phyloP scores from a whole-genome alignment of 306 rosid genomes.

The Notholithocarpus densiflorus region DNA sequence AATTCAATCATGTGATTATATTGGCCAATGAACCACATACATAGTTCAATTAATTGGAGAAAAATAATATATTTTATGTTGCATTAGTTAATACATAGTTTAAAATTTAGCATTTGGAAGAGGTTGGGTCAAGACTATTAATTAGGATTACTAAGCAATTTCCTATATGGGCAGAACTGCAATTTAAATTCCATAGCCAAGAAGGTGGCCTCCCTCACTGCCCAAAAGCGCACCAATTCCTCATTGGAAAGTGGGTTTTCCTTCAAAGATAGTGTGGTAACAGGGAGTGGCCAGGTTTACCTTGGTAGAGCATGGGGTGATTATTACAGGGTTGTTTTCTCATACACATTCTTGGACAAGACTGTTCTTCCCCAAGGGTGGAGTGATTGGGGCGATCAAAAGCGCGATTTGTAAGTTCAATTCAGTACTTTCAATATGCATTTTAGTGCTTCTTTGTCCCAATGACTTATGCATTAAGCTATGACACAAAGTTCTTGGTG shows the following conservation, averaged over 20 bases:
- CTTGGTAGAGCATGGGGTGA: slow-evolving; percentile 88
- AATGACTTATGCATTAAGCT: too few species aligned
- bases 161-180: slow-evolving; percentile 43
- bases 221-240: slow-evolving; percentile 54
- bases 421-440: not conserved
- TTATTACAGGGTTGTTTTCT: slow-evolving; percentile 69
- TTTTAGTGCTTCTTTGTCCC: too few species aligned
- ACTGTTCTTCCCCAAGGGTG: slow-evolving; percentile 59
- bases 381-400: slow-evolving; percentile 69
- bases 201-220: slow-evolving; percentile 63
- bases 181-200: slow-evolving; percentile 46
- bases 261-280: slow-evolving; percentile 44
- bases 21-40: too few species aligned
- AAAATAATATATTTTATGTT: too few species aligned
- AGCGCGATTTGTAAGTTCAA: slow-evolving; percentile 50
- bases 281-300: slow-evolving; percentile 59
- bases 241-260: slow-evolving; percentile 73
- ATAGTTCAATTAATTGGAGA: too few species aligned
- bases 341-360: slow-evolving; percentile 64
- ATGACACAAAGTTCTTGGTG: too few species aligned
- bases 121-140: not conserved
- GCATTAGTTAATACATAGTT: not conserved
- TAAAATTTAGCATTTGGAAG: not conserved
- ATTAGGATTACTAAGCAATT: not conserved
- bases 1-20: too few species aligned